phyloP scores from a whole-genome alignment of 768 basidiomycete genomes.

The Tephrocybe sp. region DNA sequence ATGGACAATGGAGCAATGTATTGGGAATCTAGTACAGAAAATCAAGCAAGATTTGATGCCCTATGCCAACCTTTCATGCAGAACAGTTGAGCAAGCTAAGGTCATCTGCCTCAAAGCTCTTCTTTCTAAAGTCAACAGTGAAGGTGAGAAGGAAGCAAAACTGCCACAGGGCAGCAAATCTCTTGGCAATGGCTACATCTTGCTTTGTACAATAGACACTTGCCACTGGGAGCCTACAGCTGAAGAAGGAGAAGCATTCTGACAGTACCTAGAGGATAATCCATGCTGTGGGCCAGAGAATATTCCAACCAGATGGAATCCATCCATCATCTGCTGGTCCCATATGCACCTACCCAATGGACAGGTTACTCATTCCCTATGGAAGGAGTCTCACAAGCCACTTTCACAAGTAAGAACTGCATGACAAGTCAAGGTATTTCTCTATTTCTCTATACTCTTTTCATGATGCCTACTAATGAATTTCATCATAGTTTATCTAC shows the following conservation, averaged over 20 bases:
- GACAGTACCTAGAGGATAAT: not conserved
- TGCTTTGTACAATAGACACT: conserved; percentile 20
- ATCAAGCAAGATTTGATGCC: conserved; percentile 19
- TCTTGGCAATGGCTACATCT: conserved; percentile 20
- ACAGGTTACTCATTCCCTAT: conserved; percentile 20
- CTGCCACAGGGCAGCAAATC: conserved; percentile 13
- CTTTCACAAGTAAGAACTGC: not conserved
- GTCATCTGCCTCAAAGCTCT: conserved; percentile 22
- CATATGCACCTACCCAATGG: conserved; percentile 18
- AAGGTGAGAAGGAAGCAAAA: not conserved
- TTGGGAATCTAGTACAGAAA: conserved; percentile 12
- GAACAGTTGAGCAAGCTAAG: conserved; percentile 14
- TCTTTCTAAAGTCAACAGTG: conserved; percentile 18
- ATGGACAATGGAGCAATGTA: conserved; percentile 12
- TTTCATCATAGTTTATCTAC: conserved; percentile 1
- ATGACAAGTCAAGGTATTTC: not conserved
- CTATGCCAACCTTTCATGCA: conserved; percentile 21
- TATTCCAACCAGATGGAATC: conserved; percentile 5
- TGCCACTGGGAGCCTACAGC: not conserved
- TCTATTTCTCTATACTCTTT: not conserved
- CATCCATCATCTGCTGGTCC: conserved; percentile 17
- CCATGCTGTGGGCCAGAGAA: not conserved
- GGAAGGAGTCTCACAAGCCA: conserved; percentile 9
- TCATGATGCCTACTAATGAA: not conserved
- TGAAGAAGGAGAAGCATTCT: not conserved